phyloP scores from a whole-genome alignment of 352 stramenopile genomes.

The Phytopythium kandeliae region DNA sequence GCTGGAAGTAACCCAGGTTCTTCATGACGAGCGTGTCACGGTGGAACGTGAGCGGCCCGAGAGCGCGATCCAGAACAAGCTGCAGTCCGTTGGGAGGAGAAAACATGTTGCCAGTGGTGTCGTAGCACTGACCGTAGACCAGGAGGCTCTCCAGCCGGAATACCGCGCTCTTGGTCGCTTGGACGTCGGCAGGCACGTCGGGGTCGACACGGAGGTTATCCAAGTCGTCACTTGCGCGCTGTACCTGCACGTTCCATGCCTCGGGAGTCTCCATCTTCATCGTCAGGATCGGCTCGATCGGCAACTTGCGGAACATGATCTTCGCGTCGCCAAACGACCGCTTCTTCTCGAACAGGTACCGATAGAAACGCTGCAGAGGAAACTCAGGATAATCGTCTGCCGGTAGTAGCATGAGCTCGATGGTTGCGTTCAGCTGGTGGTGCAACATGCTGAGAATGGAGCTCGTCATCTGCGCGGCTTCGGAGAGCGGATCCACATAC shows the following conservation, averaged over 20 bases:
- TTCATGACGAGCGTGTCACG: conserved; percentile 99
- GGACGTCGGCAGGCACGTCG: conserved; percentile 39
- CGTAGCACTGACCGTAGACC: conserved; percentile 88
- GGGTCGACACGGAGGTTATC: conserved; percentile 90
- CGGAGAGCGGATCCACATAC: conserved; percentile 89
- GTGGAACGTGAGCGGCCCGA: conserved; percentile 43
- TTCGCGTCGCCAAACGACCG: conserved; percentile 25
- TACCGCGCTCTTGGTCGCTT: conserved; percentile 54
- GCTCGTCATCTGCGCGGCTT: conserved; percentile 85
- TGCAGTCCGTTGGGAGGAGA: conserved; percentile 89
- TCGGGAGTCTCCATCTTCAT: conserved; percentile 92
- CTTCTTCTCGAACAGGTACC: conserved; percentile 81
- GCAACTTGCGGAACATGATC: conserved; percentile 77
- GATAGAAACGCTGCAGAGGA: conserved; percentile 91
- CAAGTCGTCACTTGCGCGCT: conserved; percentile 66
- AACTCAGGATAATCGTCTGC: conserved; percentile 76
- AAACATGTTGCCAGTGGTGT: conserved; percentile 78
- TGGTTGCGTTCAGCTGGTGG: conserved; percentile 58
- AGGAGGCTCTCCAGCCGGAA: conserved; percentile 90
- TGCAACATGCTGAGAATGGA: conserved; percentile 82
- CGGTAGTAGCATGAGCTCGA: conserved; percentile 66
- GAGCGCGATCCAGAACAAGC: conserved; percentile 81
- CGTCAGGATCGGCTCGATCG: conserved; percentile 86
- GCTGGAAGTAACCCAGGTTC: conserved; percentile 99
- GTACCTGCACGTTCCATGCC: conserved; percentile 90